These are phyloP conservation scores for Harringtonia lauricola DNA, from an alignment of 2,329 filamentous ascomycete genomes.

Conservation along the genomic window DNA sequence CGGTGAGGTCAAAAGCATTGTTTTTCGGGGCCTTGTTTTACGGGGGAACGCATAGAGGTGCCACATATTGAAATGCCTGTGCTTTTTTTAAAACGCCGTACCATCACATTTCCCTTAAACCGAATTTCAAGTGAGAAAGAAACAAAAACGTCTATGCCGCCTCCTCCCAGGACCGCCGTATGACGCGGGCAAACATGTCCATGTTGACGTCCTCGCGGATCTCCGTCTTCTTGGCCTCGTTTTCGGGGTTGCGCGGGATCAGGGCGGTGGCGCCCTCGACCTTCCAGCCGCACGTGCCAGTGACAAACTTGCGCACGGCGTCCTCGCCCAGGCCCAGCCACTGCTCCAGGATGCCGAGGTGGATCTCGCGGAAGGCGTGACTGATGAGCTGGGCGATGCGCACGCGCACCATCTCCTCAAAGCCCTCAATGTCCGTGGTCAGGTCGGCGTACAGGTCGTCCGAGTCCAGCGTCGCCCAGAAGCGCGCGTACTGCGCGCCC, in stretches of 20 bases:
- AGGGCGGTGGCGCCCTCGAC: constrained; percentile 59
- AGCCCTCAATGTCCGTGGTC: constrained; percentile 85
- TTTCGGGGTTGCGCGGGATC: constrained; percentile 89
- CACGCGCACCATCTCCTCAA: constrained; percentile 87
- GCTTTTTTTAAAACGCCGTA: too few relatives aligned
- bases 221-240: constrained; percentile 91
- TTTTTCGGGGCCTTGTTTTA: too few relatives aligned
- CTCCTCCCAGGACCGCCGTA: constrained; percentile 80
- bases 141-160: constrained; percentile 35
- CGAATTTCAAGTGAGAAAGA: neutral
- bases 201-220: constrained; percentile 93
- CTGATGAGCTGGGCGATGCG: constrained; percentile 82
- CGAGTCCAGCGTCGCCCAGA: constrained; percentile 87
- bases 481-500: constrained; percentile 77
- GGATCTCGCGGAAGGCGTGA: constrained; percentile 66
- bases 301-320: constrained; percentile 66
- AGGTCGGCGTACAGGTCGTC: constrained; percentile 95
- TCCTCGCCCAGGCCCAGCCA: constrained; percentile 62
- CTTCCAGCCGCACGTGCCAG: constrained; percentile 78
- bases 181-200: constrained; percentile 71
- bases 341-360: constrained; percentile 55
- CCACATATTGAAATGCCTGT: too few relatives aligned
- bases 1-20: too few relatives aligned
- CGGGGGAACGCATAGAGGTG: too few relatives aligned
- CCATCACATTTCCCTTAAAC: too few relatives aligned